Evolutionary conservation across 2,329 filamentous ascomycete genomes (phyloP).

Genomic region (Claviceps purpurea): DNA sequence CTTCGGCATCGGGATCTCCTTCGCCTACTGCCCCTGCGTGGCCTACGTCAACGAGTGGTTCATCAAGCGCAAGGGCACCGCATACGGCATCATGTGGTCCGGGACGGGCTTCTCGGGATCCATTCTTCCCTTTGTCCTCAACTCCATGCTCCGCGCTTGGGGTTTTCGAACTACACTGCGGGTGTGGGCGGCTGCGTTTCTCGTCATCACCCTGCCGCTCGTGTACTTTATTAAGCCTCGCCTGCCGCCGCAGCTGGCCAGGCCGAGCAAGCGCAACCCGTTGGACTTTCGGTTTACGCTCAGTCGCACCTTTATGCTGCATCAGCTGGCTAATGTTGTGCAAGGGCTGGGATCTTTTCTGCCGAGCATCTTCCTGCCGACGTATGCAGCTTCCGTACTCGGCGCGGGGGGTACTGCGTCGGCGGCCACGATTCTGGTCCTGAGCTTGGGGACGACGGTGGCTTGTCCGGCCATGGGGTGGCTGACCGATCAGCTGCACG

Average conservation of each 20-base stretch:
- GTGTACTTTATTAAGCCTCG: constrained; percentile 39
- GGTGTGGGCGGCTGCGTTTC: constrained; percentile 32
- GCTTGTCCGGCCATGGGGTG: constrained; percentile 41
- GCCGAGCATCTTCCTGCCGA: constrained; percentile 44
- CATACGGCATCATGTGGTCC: constrained; percentile 42
- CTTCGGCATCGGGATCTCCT: constrained; percentile 38
- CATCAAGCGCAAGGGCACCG: constrained; percentile 33
- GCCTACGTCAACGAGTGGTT: constrained; percentile 47
- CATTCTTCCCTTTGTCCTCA: constrained; percentile 30
- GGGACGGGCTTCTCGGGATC: constrained; percentile 34
- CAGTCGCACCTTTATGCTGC: constrained; percentile 38
- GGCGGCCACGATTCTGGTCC: constrained; percentile 37
- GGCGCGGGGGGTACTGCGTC: constrained; percentile 29
- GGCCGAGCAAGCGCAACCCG: constrained; percentile 14
- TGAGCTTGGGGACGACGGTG: constrained; percentile 42
- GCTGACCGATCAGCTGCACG: constrained; percentile 35
- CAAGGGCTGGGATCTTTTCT: constrained; percentile 46
- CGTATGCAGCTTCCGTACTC: constrained; percentile 34
- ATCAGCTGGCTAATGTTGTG: constrained; percentile 39
- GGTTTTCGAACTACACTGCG: constrained; percentile 31
- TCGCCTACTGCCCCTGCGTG: constrained; percentile 38
- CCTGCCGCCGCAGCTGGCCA: constrained; percentile 22
- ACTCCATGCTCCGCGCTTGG: constrained; percentile 28
- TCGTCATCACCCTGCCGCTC: constrained; percentile 35
- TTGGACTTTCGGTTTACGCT: constrained; percentile 32